Evolutionary conservation across 345 rosid genomes (phyloP), one percentile per base, ranked within the genome.

Genomic region (Sonneratia alba): DNA sequence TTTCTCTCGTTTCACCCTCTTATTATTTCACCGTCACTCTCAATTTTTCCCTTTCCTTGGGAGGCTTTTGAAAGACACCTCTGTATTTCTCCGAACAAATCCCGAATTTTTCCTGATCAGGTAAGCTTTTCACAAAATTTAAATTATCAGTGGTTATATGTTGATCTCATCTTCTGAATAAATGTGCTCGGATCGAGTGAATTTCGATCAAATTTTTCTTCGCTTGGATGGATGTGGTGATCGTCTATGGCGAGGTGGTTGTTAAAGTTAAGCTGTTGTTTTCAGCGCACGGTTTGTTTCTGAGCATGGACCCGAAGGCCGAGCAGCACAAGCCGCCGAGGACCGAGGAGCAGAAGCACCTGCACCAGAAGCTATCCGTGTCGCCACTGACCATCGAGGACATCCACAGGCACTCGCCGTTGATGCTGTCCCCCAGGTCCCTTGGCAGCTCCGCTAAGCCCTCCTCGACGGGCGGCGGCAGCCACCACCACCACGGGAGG

Each of bases 281-380:
- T 22, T 61, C 37, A 61, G 66, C 66, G 18, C 11, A 32, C 3
- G 18, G 27, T 57, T n/a, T 61, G 37, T 12, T 36, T 13, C 66
- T 22, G 37, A 32, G 27, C 15, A 16, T 61, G 36, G 7, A 32
- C 27, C 16, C 37, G 18, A 61, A 73, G 27, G 61, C 37, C 62
- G 69, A 79, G 55, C 67, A 36, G 73, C 75, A 73, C 18, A 70
- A 64, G 56, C 77, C 73, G 34, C 67, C 74, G 53, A 62, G 37
- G 70, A 38, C 51, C 24, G 56, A 56, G 10, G 51, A 70, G 15
- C 66, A 32, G 12, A 76, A 70, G 36, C 16, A 40, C 64, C 48
- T 10, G 1, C 10, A 49, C 67, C 42, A 24, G 34, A 37, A 22
- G 63, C 45, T 67, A 9, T 12, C 47, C 18, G 38, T 47, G 21